Evolutionary conservation across 495 filamentous ascomycete genomes (phyloP), one percentile per base, ranked within the genome.

Genomic region (Hypoxylon rickii): DNA sequence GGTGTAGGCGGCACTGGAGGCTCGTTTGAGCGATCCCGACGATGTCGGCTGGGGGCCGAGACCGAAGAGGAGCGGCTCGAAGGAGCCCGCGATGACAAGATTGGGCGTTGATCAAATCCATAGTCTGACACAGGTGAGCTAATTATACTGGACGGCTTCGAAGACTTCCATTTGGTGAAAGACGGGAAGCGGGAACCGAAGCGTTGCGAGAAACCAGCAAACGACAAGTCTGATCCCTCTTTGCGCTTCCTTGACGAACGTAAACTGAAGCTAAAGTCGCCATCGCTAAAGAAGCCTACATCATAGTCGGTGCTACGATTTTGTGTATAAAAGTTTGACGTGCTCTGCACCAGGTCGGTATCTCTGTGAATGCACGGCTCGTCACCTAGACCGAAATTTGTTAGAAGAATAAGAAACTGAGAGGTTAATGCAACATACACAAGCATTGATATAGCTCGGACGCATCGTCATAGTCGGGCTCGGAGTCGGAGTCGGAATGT

Each of bases 31-130:
- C 78, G 77, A 20, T 81, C 80, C 16, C 75, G 65, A 3, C 69
- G 63, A 36, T 69, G 72, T 13, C 75, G 71, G n/a, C 74, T 67
- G 1, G 84, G 81, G 38, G 82, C 83, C 12, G 84, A 87, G 8
- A 88, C 65, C 1, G 86, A 88, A 17, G 88, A 91, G 2, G 88
- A 86, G 41, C 84, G 76, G 46, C 84, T 86, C 0, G 90, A 95
- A 3, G 74, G 55, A 11, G 77, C 70, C 26, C 72, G 64, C 4
- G 78, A 79, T 29, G 78, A 79, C 31, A 76, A 66, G 46, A 62
- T 65, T 0, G 69, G 65, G 16, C 64, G 75, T 5, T 62, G 66
- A 17, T 75, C 76, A 43, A 75, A 76, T 47, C 68, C 72, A 33
- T 66, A 76, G 65, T 75, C 78, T 1, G 77, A 79, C 26, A 70